Percentiles rank a stretch among this genome's conserved stretches.
Conservation (phyloP, 805 yeast species). For the Middelhovenomyces tepae region DNA sequence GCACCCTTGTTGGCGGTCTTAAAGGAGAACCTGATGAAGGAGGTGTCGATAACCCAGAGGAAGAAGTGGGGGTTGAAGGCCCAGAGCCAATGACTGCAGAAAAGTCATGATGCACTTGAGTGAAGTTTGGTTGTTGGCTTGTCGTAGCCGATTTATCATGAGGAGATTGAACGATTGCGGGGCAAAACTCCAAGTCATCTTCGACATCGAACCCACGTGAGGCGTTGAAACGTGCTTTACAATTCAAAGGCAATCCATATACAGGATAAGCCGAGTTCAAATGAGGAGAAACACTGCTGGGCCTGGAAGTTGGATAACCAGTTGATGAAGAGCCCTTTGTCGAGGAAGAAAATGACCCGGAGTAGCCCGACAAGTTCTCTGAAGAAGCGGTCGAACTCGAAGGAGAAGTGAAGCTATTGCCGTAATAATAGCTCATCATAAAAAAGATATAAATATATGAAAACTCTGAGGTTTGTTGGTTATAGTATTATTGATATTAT, state of each 20-base stretch:
- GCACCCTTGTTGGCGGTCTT: constrained; percentile 12
- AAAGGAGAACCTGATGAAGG: constrained; percentile 19
- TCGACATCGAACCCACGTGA: constrained; percentile 57
- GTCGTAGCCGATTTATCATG: constrained; percentile 1
- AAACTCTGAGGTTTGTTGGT: too few species aligned
- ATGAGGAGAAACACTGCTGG: constrained; percentile 25
- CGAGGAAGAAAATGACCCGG: too few species aligned
- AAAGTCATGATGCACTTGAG: too few species aligned
- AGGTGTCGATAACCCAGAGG: constrained; percentile 17
- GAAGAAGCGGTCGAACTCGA: too few species aligned
- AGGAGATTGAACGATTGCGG: constrained; percentile 30
- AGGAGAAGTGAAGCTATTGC: too few species aligned
- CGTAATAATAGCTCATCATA: constrained; percentile 3
- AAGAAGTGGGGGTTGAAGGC: too few species aligned
- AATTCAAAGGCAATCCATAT: too few species aligned
- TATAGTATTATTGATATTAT: too few species aligned
- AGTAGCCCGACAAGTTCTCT: too few species aligned
- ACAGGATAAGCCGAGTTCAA: constrained; percentile 19
- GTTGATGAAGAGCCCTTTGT: constrained; percentile 3
- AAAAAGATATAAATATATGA: too few species aligned
- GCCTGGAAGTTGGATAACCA: constrained; percentile 14
- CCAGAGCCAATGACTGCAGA: too few species aligned
- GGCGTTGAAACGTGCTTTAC: constrained; percentile 39
- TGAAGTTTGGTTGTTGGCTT: constrained; percentile 8
- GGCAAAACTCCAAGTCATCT: constrained; percentile 61